A percentile compares a stretch with the other conserved stretches of the same genome.
These are phyloP conservation scores for Solanum chaucha DNA, from an alignment of 257 asterid species.

Conservation along the genomic window DNA sequence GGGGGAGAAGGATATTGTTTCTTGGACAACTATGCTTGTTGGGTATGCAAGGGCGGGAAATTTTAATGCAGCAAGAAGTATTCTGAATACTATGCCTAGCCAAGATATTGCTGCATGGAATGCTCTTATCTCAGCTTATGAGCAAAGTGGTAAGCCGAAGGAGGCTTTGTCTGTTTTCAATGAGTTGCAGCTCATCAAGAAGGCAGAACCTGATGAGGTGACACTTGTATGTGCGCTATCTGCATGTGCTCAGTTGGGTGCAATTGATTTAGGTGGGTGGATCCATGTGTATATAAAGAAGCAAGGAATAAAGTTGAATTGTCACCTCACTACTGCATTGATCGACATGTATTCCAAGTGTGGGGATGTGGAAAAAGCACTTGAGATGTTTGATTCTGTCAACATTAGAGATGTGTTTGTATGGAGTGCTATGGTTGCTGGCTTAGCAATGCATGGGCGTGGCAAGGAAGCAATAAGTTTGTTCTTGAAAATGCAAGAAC, in stretches of 20 bases:
- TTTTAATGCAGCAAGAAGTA: slow-evolving; percentile 44
- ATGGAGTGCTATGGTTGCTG: slow-evolving; percentile 89
- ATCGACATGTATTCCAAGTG: slow-evolving; percentile 78
- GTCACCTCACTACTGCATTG: slow-evolving; percentile 58
- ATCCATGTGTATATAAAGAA: slow-evolving; percentile 62
- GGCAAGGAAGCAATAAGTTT: slow-evolving; percentile 51
- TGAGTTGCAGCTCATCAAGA: slow-evolving; percentile 48
- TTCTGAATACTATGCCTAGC: slow-evolving; percentile 38
- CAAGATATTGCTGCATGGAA: slow-evolving; percentile 69
- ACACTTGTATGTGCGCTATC: slow-evolving; percentile 66
- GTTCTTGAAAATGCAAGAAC: slow-evolving; percentile 51
- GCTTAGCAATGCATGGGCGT: slow-evolving; percentile 66
- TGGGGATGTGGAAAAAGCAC: slow-evolving; percentile 65
- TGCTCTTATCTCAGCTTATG: slow-evolving; percentile 75
- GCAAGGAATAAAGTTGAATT: slow-evolving; percentile 32
- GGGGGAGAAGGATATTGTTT: slow-evolving; percentile 49
- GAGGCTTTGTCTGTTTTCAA: slow-evolving; percentile 55
- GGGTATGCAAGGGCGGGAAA: slow-evolving; percentile 58
- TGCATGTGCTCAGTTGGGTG: slow-evolving; percentile 76
- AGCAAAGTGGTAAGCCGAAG: slow-evolving; percentile 53
- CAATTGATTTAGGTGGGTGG: slow-evolving; percentile 66
- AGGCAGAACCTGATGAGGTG: slow-evolving; percentile 54
- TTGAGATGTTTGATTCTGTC: slow-evolving; percentile 47
- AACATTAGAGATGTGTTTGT: slow-evolving; percentile 48
- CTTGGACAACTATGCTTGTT: slow-evolving; percentile 72